phyloP scores from a whole-genome alignment of 2,329 filamentous ascomycete species.

The Rutstroemia sydowiana region DNA sequence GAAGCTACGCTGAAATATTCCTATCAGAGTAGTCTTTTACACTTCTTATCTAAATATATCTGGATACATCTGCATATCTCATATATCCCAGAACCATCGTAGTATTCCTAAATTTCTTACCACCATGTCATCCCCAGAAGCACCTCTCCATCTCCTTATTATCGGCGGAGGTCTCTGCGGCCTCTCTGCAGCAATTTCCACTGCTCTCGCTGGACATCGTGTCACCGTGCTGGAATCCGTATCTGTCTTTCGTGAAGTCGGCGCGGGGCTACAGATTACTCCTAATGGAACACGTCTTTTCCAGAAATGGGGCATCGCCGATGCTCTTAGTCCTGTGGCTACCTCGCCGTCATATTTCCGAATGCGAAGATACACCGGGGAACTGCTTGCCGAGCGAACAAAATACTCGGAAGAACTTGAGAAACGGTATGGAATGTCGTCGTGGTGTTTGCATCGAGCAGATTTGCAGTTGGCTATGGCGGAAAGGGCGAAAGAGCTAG shows the following conservation, averaged over 20 bases:
- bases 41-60: too few relatives aligned
- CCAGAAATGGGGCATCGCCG: background rate
- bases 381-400: background rate
- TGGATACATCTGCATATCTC: too few relatives aligned
- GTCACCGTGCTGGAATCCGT: constrained; percentile 37
- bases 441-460: background rate
- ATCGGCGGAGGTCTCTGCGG: constrained; percentile 51
- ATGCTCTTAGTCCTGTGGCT: background rate
- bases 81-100: too few relatives aligned
- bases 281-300: background rate
- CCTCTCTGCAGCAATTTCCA: constrained; percentile 34
- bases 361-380: background rate
- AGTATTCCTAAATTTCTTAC: too few relatives aligned
- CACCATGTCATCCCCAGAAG: too few relatives aligned
- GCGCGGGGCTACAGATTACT: background rate
- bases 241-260: constrained; percentile 31
- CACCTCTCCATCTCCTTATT: too few relatives aligned
- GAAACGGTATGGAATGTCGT: background rate
- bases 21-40: too few relatives aligned
- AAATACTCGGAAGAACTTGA: background rate
- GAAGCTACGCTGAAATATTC: too few relatives aligned
- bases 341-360: background rate
- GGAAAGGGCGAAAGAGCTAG: background rate
- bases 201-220: constrained; percentile 28
- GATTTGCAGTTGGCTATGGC: background rate